Evolutionary conservation across 495 filamentous ascomycete species (phyloP), one percentile per base, ranked within the genome.

Genomic region (Daldinia caldariorum): DNA sequence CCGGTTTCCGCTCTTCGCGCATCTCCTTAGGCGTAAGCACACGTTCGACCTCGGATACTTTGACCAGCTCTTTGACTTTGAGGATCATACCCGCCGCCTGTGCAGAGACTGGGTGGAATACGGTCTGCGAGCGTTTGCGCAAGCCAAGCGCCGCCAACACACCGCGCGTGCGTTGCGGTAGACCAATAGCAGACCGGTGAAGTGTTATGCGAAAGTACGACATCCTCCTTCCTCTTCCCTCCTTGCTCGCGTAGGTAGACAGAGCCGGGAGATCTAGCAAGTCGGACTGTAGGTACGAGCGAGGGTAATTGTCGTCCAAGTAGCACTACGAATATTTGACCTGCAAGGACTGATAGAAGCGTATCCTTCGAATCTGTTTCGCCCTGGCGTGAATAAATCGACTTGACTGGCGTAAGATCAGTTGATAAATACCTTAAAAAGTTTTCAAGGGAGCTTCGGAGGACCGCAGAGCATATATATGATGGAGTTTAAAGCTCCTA

Each of bases 161-260:
- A 71, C 91, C 93, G 80, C 87, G 87, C 67, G 89, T 91, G 74
- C 91, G 89, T 71, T 88, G 80, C 9, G 96, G 93, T 57, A 99
- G 89, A 74, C 96, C 96, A 81, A 99, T 99, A 66, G 90, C 90
- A 65, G 90, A 94, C 73, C 96, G 94, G 77, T 95, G 84, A 70
- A 98, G 92, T 70, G 94, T 97, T 77, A 99, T 93, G 74, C 92
- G 91, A 87, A 98, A 99, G 86, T 86, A 98, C 64, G 91, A 87
- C 93, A 97, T 97, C 77, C 67, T 87, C 3, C 16, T 22, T 6
- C 45, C 26, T 26, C 10, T 18, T 10, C 13, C n/a, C n/a, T 53
- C 26, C 39, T 49, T 12, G 34, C 56, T 22, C 7, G 29, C 20
- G 50, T 32, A 14, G 16, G 32, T 20, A 14, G n/a, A 57, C n/a